phyloP scores from a whole-genome alignment of 2,329 filamentous ascomycete genomes.

The Neopestalotiopsis clavispora region DNA sequence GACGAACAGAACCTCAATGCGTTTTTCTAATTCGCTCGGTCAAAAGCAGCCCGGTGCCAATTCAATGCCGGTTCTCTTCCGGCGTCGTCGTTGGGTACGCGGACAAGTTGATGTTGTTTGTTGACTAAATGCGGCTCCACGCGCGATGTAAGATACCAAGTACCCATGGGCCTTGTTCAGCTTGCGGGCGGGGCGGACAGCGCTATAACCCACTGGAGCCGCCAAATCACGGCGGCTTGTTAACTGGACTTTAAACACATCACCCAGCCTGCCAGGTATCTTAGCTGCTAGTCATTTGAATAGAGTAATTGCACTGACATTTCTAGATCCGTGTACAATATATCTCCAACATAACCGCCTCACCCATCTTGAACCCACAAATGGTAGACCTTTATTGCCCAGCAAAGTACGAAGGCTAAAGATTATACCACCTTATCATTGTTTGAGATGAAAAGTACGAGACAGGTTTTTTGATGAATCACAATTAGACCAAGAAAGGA shows the following conservation, averaged over 20 bases:
- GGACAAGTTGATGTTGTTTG: neutral
- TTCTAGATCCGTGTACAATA: neutral
- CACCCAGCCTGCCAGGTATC: no score
- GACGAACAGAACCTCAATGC: no score
- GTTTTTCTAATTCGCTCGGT: no score
- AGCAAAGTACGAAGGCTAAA: neutral
- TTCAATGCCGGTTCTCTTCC: no score
- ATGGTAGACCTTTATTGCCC: neutral
- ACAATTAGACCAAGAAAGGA: neutral
- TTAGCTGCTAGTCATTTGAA: no score
- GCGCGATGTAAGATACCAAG: neutral
- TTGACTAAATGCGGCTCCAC: neutral
- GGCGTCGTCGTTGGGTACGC: neutral
- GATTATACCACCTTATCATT: neutral
- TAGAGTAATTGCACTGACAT: neutral
- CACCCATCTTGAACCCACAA: neutral
- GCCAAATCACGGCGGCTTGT: no score
- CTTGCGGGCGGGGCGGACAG: no score
- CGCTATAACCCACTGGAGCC: no score
- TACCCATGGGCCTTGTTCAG: no score
- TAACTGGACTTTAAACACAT: no score
- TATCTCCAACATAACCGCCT: neutral
- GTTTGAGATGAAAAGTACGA: neutral
- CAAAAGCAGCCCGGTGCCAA: no score
- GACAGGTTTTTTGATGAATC: neutral